Conservation (phyloP, 2,329 filamentous ascomycete species). For the Diplodia mutila region DNA sequence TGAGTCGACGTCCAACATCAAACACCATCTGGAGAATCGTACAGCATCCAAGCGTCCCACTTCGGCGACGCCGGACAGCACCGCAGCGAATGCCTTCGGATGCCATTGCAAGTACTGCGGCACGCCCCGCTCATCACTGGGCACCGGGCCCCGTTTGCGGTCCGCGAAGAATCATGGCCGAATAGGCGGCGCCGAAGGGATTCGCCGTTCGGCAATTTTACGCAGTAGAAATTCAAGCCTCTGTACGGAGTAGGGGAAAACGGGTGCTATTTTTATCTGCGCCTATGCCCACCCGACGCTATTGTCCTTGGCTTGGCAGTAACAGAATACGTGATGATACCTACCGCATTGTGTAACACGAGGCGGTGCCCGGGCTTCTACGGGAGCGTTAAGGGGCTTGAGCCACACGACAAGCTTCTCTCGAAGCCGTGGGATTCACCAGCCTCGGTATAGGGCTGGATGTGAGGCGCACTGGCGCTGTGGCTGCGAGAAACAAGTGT, state of each 20-base stretch:
- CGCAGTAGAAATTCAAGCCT: background rate
- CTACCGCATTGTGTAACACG: conserved; percentile 17
- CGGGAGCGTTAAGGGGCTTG: conserved; percentile 16
- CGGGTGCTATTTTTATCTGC: conserved; percentile 11
- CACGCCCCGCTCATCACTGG: conserved; percentile 9
- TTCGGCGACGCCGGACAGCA: conserved; percentile 5
- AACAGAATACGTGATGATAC: conserved; percentile 20
- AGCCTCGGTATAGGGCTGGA: conserved; percentile 14
- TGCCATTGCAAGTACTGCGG: background rate
- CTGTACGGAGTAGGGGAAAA: conserved; percentile 8
- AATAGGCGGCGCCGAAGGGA: background rate
- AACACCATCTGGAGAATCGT: background rate
- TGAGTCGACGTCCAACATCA: background rate
- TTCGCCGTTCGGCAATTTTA: conserved; percentile 14
- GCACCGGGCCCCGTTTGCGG: conserved; percentile 1
- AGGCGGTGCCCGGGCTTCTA: background rate
- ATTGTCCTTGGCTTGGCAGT: conserved; percentile 12
- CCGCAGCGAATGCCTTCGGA: background rate
- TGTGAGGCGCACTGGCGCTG: conserved; percentile 17
- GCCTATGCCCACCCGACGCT: background rate
- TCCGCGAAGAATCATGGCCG: background rate
- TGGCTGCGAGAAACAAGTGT: conserved; percentile 17
- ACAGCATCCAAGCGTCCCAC: background rate
- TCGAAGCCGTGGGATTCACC: background rate
- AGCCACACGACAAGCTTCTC: conserved; percentile 19